phyloP scores from a whole-genome alignment of 1,284 basidiomycete genomes.

The Melampsora larici-populina region DNA sequence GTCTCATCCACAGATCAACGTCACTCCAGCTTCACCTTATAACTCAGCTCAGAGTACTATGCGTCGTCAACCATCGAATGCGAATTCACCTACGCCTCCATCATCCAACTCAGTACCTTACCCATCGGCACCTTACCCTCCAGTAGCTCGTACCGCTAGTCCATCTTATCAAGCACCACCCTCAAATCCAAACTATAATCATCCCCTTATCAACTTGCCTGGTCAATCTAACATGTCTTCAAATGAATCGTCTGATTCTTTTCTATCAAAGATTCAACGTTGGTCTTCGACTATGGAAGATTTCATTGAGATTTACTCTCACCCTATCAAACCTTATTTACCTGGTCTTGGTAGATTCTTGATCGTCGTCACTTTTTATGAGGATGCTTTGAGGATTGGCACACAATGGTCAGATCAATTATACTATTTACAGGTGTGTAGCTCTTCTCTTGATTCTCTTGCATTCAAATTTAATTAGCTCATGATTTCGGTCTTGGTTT shows the following conservation, averaged over 20 bases:
- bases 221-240: neutral
- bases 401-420: constrained; percentile 95
- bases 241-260: neutral
- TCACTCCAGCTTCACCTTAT: constrained; percentile 39
- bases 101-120: neutral
- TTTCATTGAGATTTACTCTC: constrained; percentile 82
- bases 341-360: constrained; percentile 93
- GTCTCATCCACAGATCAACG: constrained; percentile 39
- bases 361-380: constrained; percentile 96
- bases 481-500: constrained; percentile 44
- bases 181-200: constrained; percentile 1
- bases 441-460: constrained; percentile 51
- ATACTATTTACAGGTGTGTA: constrained; percentile 86
- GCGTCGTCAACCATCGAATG: constrained; percentile 19
- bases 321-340: constrained; percentile 89
- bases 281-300: constrained; percentile 66
- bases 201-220: constrained; percentile 2
- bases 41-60: constrained; percentile 17
- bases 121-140: constrained; percentile 29
- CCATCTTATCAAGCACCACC: neutral
- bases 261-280: constrained; percentile 10
- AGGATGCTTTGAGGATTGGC: constrained; percentile 88
- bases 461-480: constrained; percentile 24
- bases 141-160: constrained; percentile 1
- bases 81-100: neutral